Base-by-base conservation (phyloP, 208 protist species). In the Leishmania lainsoni region DNA sequence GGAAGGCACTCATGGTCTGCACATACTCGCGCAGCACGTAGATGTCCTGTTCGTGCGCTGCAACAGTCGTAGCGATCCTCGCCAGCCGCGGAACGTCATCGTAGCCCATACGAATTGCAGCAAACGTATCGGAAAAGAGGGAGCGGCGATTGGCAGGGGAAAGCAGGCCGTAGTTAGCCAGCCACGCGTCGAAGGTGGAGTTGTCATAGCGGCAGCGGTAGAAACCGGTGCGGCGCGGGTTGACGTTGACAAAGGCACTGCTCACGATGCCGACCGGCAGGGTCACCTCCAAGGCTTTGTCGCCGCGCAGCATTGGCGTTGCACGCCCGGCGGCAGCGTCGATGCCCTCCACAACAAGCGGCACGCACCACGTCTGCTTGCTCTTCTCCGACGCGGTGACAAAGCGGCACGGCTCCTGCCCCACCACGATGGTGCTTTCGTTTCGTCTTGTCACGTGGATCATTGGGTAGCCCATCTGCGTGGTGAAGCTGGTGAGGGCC, bases 391-490 rank as follows among this genome's bases (percentile, higher is more conserved):
- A 35, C 39, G 72, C 77, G 52, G 84, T 83, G n/a, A 86, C 86
- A 69, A 95, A 91, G 63, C 87, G 87, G 80, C 89, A 96, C 52
- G 91, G 86, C 81, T 93, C 86, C 84, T 96, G 92, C 29, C 49
- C 12, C 48, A 85, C 72, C 12, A 69, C 69, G 29, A 85, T 56
- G 77, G 52, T 48, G n/a, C 32, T 39, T 6, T 56, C 73, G 48
- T 80, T 77, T 12, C 52, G 22, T 17, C 87, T 87, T 20, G 75
- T 63, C 22, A 98, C 91, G 77, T 92, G 90, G 61, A 98, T 75
- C 71, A 99, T 86, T 16, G 98, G 98, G 87, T 98, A 99, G 68
- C 98, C 98, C 86, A 96, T 93, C 79, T 98, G 88, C 75, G 93
- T 96, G 2, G 97, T 99, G 86, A 98, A 99, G 63, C 82, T 92